These are phyloP conservation scores for Penicillium occitanis DNA, from an alignment of 2,329 filamentous ascomycete genomes.

Conservation along the genomic window DNA sequence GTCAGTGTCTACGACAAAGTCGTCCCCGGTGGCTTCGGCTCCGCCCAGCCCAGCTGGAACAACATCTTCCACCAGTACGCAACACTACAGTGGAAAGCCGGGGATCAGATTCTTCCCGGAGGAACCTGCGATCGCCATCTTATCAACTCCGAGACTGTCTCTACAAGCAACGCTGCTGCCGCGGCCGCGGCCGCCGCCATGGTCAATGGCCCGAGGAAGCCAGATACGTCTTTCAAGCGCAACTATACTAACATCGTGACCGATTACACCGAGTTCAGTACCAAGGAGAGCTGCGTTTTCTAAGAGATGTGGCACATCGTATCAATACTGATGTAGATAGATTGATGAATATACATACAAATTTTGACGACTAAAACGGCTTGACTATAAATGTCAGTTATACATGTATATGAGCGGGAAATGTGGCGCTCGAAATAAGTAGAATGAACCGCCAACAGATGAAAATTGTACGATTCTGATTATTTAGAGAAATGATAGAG, in stretches of 20 bases:
- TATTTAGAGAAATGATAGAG: background rate
- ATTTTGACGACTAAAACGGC: too few relatives aligned
- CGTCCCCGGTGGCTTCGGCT: conserved; percentile 13
- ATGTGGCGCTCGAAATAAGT: too few relatives aligned
- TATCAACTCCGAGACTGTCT: conserved; percentile 10
- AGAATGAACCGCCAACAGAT: background rate
- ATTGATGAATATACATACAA: too few relatives aligned
- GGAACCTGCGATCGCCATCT: conserved; percentile 17
- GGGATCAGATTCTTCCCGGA: conserved; percentile 14
- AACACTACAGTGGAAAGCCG: conserved; percentile 14
- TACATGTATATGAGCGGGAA: too few relatives aligned
- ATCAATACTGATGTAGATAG: too few relatives aligned
- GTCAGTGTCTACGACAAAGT: conserved; percentile 20
- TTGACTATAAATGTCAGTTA: too few relatives aligned
- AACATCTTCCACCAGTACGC: conserved; percentile 19
- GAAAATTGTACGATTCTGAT: background rate
- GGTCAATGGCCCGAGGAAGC: background rate
- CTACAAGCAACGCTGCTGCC: conserved; percentile 7
- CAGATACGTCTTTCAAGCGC: conserved; percentile 7
- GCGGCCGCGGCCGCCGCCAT: background rate
- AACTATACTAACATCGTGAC: conserved; percentile 18
- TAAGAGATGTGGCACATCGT: background rate
- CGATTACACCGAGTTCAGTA: conserved; percentile 10
- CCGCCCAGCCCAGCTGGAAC: conserved; percentile 12
- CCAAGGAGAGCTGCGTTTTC: conserved; percentile 11